These are phyloP conservation scores for Leccinum fibrillosum DNA, from an alignment of 768 basidiomycete species.

Conservation along the genomic window DNA sequence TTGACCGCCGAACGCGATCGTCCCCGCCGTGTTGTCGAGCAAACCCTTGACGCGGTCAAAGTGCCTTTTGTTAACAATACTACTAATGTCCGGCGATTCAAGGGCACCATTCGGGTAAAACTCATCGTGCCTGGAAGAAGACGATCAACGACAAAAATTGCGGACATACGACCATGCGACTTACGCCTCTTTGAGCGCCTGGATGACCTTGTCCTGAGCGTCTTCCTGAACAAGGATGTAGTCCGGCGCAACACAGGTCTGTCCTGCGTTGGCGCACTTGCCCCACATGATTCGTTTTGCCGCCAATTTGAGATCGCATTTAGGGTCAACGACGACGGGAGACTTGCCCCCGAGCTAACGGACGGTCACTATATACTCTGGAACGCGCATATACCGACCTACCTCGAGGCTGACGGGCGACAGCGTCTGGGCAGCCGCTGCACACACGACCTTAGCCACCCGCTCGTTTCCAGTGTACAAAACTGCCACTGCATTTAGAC, in stretches of 20 bases:
- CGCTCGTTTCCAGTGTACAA: conserved; percentile 59
- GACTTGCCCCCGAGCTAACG: conserved; percentile 67
- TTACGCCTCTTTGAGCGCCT: conserved; percentile 42
- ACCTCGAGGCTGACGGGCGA: conserved; percentile 66
- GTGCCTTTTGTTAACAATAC: conserved; percentile 52
- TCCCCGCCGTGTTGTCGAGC: conserved; percentile 66
- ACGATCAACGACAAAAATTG: neutral
- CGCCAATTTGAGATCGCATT: conserved; percentile 58
- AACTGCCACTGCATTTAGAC: conserved; percentile 17
- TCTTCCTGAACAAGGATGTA: conserved; percentile 46
- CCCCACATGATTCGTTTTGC: conserved; percentile 79
- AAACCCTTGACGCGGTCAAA: conserved; percentile 56
- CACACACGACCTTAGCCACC: conserved; percentile 63
- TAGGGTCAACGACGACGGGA: conserved; percentile 74
- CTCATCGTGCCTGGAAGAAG: conserved; percentile 18
- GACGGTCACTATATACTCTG: neutral
- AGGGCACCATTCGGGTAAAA: conserved; percentile 44
- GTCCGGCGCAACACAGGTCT: conserved; percentile 69
- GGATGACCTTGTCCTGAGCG: conserved; percentile 37
- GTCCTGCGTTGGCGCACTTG: conserved; percentile 70
- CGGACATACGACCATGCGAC: conserved; percentile 11
- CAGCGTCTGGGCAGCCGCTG: conserved; percentile 73
- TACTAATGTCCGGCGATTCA: conserved; percentile 43
- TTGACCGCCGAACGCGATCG: conserved; percentile 61
- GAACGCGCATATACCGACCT: conserved; percentile 4